Base-by-base conservation (phyloP, 2,329 filamentous ascomycete genomes). In the Botrytis sinoallii region DNA sequence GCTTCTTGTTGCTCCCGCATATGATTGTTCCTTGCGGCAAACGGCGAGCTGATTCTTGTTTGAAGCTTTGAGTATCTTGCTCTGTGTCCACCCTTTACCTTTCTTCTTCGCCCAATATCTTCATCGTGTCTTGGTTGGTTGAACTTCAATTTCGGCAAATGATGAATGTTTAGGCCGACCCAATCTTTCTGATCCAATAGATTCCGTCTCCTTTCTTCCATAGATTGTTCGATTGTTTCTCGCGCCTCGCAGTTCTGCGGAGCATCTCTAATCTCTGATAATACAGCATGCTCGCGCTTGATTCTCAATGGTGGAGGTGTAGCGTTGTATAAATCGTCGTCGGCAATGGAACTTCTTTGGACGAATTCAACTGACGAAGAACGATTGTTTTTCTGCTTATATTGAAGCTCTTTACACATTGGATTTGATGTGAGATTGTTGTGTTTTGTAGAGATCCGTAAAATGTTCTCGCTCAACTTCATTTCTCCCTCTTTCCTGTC, bases 111-210 rank as follows among this genome's bases (percentile, higher is more conserved):
- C 6, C 79, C 80, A 70, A 81, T 74, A 42, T 77, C 75, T 46
- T 79, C 72, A 61, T 77, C 74, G 42, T 77, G 65, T 70, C 66
- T 75, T 25, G 75, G 65, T 38, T 76, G 69, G 22, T 69, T 70
- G 67, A 77, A 80, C n/a, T 68, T 74, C 29, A 79, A 52, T 25
- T 77, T 64, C 22, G 78, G 52, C 29, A 78, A 79, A 57, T 73
- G 76, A 48, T 78, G 77, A 60, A 77, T 76, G 16, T 67, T 76
- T 10, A 79, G 67, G n/a, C 80, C 79, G 25, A 78, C 75, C 81
- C 81, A 82, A 68, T 82, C 80, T 38, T 75, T 75, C 38, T 77
- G 78, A 16, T 73, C 68, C 63, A 82, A 77, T 48, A 82, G 68
- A 60, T 74, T 79, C 63, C 74, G 74, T 72, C 75, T 79, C 68